Evolutionary conservation across 2,329 filamentous ascomycete genomes (phyloP).

Genomic region (Venturia asperata): DNA sequence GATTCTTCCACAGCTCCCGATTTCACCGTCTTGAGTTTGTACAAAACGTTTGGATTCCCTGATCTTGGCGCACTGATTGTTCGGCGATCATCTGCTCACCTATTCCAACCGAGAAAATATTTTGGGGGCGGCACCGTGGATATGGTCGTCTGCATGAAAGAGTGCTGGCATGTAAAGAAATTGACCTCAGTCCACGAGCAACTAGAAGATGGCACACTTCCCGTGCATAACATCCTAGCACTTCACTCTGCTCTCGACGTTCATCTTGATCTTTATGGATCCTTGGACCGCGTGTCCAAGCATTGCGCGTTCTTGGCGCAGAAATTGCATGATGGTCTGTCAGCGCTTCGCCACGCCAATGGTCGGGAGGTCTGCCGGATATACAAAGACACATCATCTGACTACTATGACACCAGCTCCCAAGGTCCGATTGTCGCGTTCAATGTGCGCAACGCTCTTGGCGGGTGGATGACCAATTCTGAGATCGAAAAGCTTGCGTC

Average conservation of each 20-base stretch:
- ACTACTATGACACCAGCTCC: slow-evolving; percentile 38
- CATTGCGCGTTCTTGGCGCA: slow-evolving; percentile 63
- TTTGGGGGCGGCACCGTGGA: slow-evolving; percentile 95
- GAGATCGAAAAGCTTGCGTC: slow-evolving; percentile 83
- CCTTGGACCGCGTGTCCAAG: slow-evolving; percentile 59
- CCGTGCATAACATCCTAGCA: slow-evolving; percentile 84
- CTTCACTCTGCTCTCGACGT: slow-evolving; percentile 65
- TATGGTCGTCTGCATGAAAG: slow-evolving; percentile 69
- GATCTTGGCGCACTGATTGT: slow-evolving; percentile 83
- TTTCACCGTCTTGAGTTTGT: slow-evolving; percentile 80
- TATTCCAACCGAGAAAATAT: slow-evolving; percentile 64
- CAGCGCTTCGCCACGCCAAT: slow-evolving; percentile 61
- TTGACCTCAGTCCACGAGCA: slow-evolving; percentile 64
- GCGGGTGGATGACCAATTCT: slow-evolving; percentile 69
- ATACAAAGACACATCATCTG: slow-evolving; percentile 45
- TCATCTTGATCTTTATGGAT: slow-evolving; percentile 62
- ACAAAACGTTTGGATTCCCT: slow-evolving; percentile 98
- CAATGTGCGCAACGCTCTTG: slow-evolving; percentile 63
- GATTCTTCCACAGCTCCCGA: slow-evolving; percentile 60
- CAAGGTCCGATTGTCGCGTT: slow-evolving; percentile 77
- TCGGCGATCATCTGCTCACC: slow-evolving; percentile 57
- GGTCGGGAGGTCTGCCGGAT: slow-evolving; percentile 57
- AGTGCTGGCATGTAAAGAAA: slow-evolving; percentile 79
- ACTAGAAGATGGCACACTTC: slow-evolving; percentile 85
- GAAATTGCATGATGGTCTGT: slow-evolving; percentile 53